Evolutionary conservation across 805 yeast species (phyloP).

Genomic region (Grigorovia transvaalensis): DNA sequence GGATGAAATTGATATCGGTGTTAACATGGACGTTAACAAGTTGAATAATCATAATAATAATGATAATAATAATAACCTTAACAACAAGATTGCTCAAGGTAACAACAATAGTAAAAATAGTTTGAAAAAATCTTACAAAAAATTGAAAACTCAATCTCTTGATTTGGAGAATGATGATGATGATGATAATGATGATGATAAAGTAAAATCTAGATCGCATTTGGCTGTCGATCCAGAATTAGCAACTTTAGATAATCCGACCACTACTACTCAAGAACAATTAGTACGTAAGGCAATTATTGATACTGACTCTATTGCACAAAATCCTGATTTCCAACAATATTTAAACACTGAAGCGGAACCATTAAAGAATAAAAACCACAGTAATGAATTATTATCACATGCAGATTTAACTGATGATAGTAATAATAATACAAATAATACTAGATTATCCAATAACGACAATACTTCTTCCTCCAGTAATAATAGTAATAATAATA

Average conservation of each 20-base stretch:
- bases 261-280: constrained; percentile 46
- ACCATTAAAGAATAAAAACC: constrained; percentile 1
- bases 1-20: constrained; percentile 5
- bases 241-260: constrained; percentile 36
- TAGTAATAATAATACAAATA: not conserved
- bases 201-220: constrained; percentile 11
- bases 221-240: constrained; percentile 49
- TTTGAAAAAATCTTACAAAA: constrained; percentile 2
- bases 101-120: not conserved
- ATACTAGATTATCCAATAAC: not conserved
- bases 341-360: constrained; percentile 25
- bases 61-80: not conserved
- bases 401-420: not conserved
- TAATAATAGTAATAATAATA: constrained; percentile 4
- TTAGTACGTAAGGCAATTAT: constrained; percentile 61
- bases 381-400: constrained; percentile 1
- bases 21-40: not conserved
- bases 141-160: constrained; percentile 11
- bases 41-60: not conserved
- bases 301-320: constrained; percentile 56
- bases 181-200: constrained; percentile 5
- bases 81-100: not conserved
- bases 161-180: constrained; percentile 4
- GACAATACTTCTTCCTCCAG: constrained; percentile 3
- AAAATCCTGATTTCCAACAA: constrained; percentile 31